Conservation (phyloP, 768 basidiomycete species). For the Kwoniella botswanensis region DNA sequence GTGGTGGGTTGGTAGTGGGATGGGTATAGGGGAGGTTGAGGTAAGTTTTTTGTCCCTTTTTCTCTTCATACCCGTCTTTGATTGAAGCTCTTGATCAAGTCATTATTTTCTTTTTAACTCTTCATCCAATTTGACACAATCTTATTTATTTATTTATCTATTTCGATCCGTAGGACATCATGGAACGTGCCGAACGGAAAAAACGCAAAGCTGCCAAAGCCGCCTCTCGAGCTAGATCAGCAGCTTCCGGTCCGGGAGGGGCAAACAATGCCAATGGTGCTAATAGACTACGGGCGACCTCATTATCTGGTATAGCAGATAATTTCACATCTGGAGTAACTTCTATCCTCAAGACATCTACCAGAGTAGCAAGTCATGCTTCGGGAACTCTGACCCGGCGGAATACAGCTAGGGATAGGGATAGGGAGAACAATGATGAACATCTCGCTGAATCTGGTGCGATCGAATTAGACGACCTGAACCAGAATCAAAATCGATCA, state of each 20-base stretch:
- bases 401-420: constrained; percentile 18
- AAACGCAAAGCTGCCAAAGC: constrained; percentile 48
- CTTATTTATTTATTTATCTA: no score
- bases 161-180: constrained; percentile 35
- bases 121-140: no score
- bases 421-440: constrained; percentile 32
- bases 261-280: not conserved
- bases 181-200: constrained; percentile 48
- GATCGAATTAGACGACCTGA: constrained; percentile 20
- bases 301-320: constrained; percentile 30
- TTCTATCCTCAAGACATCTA: constrained; percentile 36
- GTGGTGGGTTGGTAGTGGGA: constrained; percentile 94
- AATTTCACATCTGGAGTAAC: constrained; percentile 44
- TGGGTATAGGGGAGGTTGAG: constrained; percentile 74
- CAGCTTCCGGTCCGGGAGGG: constrained; percentile 8
- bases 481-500: not conserved
- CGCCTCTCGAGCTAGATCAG: constrained; percentile 34
- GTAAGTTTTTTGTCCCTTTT: constrained; percentile 55
- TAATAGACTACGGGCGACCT: constrained; percentile 17
- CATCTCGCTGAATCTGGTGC: constrained; percentile 24
- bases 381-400: constrained; percentile 30
- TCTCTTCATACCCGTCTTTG: not conserved
- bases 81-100: no score
- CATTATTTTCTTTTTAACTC: no score
- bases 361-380: constrained; percentile 18